Evolutionary conservation across 1,139 yeast genomes (phyloP), one percentile per base, ranked within the genome.

Genomic region (Debaryomyces subglobosus): DNA sequence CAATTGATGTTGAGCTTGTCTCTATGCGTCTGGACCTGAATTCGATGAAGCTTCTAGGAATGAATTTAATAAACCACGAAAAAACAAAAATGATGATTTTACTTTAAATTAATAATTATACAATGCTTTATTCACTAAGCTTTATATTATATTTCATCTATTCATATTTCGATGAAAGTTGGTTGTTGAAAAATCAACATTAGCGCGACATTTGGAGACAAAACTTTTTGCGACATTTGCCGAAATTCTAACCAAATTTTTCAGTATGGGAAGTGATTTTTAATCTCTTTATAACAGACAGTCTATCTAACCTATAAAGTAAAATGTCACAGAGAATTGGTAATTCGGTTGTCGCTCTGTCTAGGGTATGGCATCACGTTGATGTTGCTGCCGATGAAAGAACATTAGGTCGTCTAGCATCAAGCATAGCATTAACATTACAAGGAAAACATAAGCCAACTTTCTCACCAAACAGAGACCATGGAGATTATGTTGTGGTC

Each of bases 381-480:
- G 98, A 94, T 64, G 82, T 90, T 44, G 90, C 96, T 15, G 79
- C 83, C 43, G 99, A 94, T 50, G 70, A 77, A 38, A 81, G 99
- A 62, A 85, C 97, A 0, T 72, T 95, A 45, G 99, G 99, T 65
- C 86, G 99, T 62, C 70, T 95, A 50, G 99, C 99, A 2, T 78
- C 96, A 1, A 79, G 85, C 51, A 90, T 94, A 50, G 98, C 99
- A 32, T 74, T 84, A 33, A 85, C 96, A 0, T 78, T 95, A 46
- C 91, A 89, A 73, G 99, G 99, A 15, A 95, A 95, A 67, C 98
- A 94, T 71, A 94, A 94, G 73, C 99, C 99, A 6, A 82, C 91
- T 0, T 87, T 72, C 58, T 89, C 92, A 55, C 71, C 80, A 58
- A 64, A 81, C 60, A 77, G 85, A 64, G 99, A 94, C 71, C 85